Conservation (phyloP, 441 rosid species). For the Populus trichocarpa region DNA sequence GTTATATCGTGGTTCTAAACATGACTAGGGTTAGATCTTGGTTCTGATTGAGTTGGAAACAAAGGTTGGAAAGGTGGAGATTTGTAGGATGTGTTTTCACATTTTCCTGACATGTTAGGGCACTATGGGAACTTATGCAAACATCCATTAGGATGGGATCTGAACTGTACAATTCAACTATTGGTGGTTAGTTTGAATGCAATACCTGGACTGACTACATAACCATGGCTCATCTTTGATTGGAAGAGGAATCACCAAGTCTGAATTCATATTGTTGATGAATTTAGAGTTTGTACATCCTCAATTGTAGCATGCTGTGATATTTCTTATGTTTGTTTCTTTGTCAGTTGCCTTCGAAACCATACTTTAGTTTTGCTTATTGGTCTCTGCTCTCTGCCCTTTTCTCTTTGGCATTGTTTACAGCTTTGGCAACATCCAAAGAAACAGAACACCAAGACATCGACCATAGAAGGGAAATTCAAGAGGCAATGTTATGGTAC, state of each 20-base stretch:
- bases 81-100: background rate
- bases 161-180: background rate
- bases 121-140: background rate
- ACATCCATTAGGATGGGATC: background rate
- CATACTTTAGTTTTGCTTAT: background rate
- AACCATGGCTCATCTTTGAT: background rate
- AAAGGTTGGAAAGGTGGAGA: background rate
- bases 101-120: background rate
- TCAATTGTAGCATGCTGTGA: background rate
- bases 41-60: background rate
- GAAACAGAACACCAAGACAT: constrained; percentile 40
- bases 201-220: background rate
- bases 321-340: background rate
- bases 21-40: background rate
- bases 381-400: background rate
- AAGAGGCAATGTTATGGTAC: constrained; percentile 79
- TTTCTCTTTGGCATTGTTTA: background rate
- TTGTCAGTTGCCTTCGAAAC: background rate
- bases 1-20: background rate
- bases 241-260: background rate
- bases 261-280: background rate
- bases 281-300: background rate
- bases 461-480: constrained; percentile 38
- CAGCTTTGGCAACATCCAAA: constrained; percentile 41
- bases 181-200: background rate